Evolutionary conservation across 208 protist genomes (phyloP), one percentile per base, ranked within the genome.

Genomic region (Trypanosomatidae sp.): DNA sequence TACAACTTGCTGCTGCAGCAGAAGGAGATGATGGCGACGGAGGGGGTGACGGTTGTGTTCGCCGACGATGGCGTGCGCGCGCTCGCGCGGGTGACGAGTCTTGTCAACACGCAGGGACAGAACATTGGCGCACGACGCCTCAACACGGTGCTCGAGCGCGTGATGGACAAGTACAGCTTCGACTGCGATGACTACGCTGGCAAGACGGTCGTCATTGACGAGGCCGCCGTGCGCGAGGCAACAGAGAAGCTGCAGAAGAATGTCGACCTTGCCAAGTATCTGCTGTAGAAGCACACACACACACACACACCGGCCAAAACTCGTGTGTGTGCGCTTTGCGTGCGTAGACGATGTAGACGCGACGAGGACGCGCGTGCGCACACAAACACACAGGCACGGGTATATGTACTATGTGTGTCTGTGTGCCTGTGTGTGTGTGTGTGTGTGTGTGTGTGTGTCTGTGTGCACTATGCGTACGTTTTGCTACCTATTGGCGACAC

Each of bases 81-180:
- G 47, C 78, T 98, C 40, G 88, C 97, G 16, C 60, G 65, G 28
- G 77, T 98, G 39, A 93, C 96, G 8, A 77, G 64, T 11, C 68
- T 71, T 23, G 62, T 97, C 24, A 98, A 98, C 49, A 51, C 61
- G 18, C 91, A 94, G 37, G 81, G 93, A 13, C 93, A 98, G 54
- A 98, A 99, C 58, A 98, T 98, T 51, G 97, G 97, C 20, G 96
- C 96, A 1, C 71, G 97, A 21, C 72, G 97, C 27, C 80, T 99
- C 4, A 83, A 97, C 69, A 98, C 96, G 3, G 70, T 98, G 23
- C 66, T 97, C 33, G 93, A 97, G 66, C 76, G 82, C 19, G 92
- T 98, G 11, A 75, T 98, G 57, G 94, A 98, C 52, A 72, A 96
- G 22, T 83, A 98, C 64, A 91, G 82, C 52, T 96, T 93, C 47